These are phyloP conservation scores for Dalechampia spathulata DNA, from an alignment of 441 rosid species.

Conservation along the genomic window DNA sequence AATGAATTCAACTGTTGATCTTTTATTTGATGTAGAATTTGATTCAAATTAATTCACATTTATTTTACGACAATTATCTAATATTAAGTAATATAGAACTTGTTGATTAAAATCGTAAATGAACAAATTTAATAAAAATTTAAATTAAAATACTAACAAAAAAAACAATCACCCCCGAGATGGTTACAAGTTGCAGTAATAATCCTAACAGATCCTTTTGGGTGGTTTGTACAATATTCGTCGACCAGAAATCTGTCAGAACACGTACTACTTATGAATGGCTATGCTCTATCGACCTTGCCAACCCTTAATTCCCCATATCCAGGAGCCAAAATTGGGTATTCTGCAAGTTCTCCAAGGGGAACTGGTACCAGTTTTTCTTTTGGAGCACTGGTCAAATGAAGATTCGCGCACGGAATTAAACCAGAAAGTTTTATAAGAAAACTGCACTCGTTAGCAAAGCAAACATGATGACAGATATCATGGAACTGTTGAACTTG, in stretches of 20 bases:
- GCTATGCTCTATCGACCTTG: constrained; percentile 24
- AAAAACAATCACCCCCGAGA: constrained; percentile 18
- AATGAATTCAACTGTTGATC: constrained; percentile 13
- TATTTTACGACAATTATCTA: too few relatives aligned
- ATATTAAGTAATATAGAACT: too few relatives aligned
- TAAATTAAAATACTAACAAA: constrained; percentile 28
- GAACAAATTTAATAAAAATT: constrained; percentile 5
- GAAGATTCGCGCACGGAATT: too few relatives aligned
- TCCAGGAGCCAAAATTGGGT: constrained; percentile 60
- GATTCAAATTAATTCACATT: too few relatives aligned
- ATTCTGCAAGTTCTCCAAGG: constrained; percentile 22
- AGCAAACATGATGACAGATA: constrained; percentile 40
- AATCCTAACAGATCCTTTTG: constrained; percentile 17
- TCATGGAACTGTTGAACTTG: constrained; percentile 27
- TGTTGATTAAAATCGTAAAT: too few relatives aligned
- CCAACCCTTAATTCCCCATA: constrained; percentile 30
- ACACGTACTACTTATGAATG: constrained; percentile 18
- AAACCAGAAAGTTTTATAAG: too few relatives aligned
- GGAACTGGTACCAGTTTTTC: constrained; percentile 13
- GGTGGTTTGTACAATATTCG: constrained; percentile 23
- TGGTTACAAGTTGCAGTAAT: constrained; percentile 29
- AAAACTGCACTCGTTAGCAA: constrained; percentile 30
- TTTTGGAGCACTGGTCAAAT: constrained; percentile 10
- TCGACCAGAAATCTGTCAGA: constrained; percentile 16
- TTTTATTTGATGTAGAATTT: neutral